Conservation (phyloP, 306 rosid genomes). For the Arachis hypogaea region DNA sequence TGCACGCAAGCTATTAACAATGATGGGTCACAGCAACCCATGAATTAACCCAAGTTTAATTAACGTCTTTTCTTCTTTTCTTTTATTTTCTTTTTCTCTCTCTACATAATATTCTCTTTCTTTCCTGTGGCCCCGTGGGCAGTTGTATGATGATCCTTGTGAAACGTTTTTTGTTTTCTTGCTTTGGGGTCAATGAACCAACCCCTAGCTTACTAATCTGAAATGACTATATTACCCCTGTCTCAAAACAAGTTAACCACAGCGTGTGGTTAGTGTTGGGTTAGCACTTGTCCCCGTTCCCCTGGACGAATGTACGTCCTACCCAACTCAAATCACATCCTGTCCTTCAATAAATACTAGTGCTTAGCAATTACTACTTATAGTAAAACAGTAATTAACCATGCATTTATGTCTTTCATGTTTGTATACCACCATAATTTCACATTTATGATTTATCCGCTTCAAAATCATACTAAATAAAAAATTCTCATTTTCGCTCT, state of each 20-base stretch:
- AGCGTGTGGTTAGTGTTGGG: constrained; percentile 25
- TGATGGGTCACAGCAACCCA: constrained; percentile 49
- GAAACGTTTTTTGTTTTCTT: constrained; percentile 10
- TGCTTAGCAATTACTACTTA: not conserved
- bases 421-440: no score
- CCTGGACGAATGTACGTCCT: constrained; percentile 39
- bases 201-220: not conserved
- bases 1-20: constrained; percentile 70
- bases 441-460: no score
- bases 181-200: constrained; percentile 38
- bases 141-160: constrained; percentile 37
- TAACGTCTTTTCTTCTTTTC: not conserved
- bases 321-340: constrained; percentile 35
- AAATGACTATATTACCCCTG: not conserved
- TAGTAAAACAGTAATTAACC: no score
- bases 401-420: no score
- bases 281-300: constrained; percentile 45
- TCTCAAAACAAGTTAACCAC: constrained; percentile 2
- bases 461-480: no score
- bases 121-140: constrained; percentile 37
- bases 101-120: not conserved
- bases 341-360: not conserved
- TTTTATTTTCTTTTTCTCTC: not conserved
- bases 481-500: no score
- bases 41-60: constrained; percentile 7